Evolutionary conservation across 179 eudicot species (phyloP).

Genomic region (Corrigiola litoralis): DNA sequence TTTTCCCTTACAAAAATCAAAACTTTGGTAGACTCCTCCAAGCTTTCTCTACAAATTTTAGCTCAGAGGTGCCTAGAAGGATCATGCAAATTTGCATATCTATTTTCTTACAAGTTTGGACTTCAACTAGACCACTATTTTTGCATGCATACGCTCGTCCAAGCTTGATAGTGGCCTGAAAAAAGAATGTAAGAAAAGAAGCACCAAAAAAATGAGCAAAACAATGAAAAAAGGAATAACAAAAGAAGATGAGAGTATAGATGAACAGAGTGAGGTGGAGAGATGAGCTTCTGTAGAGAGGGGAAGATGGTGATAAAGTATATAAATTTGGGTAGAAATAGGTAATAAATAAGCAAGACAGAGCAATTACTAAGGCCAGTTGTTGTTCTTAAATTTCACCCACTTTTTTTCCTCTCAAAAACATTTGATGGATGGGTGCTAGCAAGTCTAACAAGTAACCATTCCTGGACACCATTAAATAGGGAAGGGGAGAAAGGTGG

Average conservation of each 20-base stretch:
- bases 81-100: background rate
- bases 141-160: conserved; percentile 13
- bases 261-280: background rate
- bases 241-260: background rate
- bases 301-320: conserved; percentile 4
- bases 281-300: background rate
- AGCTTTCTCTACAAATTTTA: background rate
- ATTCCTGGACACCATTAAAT: conserved; percentile 18
- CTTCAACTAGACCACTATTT: background rate
- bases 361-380: conserved; percentile 32
- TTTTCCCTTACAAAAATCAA: background rate
- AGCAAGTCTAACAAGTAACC: conserved; percentile 22
- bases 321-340: conserved; percentile 4
- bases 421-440: background rate
- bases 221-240: background rate
- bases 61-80: background rate
- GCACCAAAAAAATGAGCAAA: background rate
- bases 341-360: background rate
- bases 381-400: conserved; percentile 33
- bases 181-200: background rate
- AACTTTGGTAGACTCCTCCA: background rate
- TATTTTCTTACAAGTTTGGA: background rate
- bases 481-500: background rate
- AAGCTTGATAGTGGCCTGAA: conserved; percentile 14
- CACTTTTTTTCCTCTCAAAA: conserved; percentile 12